Base-by-base conservation (phyloP, 148 eudicot genomes). In the Oxyria digyna region DNA sequence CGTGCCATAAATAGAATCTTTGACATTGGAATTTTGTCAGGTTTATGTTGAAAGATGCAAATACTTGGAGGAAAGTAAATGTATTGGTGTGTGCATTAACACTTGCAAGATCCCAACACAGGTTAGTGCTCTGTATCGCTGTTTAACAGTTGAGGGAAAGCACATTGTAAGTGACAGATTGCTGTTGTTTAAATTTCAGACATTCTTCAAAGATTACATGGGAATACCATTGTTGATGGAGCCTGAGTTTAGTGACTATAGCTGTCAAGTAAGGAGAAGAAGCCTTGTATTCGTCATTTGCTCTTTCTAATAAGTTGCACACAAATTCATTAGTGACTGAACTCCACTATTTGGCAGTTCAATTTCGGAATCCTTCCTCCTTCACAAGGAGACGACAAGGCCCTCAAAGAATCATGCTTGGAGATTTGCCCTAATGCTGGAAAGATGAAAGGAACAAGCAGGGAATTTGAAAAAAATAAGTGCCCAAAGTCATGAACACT, bases 21-120 rank as follows among this genome's bases (percentile, higher is more conserved):
- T 15, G 48, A n/a, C 21, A 29, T 26, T 59, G 37, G 27, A n/a
- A 62, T 73, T 7, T 20, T 46, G 76, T 74, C 45, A 94, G 98
- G 98, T 94, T 54, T 83, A 82, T 71, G 96, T 94, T 32, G 96
- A 94, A 75, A 88, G 85, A 79, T 94, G 98, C 96, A 94, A 86
- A 82, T 94, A 90, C 74, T 81, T 94, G 77, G 97, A 90, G 76
- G 96, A 94, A 73, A 90, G 98, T 80, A 90, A 94, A 80, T 94
- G 98, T 75, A 91, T 88, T 6, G 98, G 98, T 38, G 81, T 90
- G 62, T 94, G 98, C 77, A 77, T 86, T 48, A 94, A 94, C 75
- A 94, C 98, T 32, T 94, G 98, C 74, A 94, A 94, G 74, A 87
- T 94, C 46, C 98, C 98, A 32, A 94, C 97, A 31, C 98, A 93